Evolutionary conservation across 352 stramenopile species (phyloP), one percentile per base, ranked within the genome.

Genomic region (Globisporangium nagaii): DNA sequence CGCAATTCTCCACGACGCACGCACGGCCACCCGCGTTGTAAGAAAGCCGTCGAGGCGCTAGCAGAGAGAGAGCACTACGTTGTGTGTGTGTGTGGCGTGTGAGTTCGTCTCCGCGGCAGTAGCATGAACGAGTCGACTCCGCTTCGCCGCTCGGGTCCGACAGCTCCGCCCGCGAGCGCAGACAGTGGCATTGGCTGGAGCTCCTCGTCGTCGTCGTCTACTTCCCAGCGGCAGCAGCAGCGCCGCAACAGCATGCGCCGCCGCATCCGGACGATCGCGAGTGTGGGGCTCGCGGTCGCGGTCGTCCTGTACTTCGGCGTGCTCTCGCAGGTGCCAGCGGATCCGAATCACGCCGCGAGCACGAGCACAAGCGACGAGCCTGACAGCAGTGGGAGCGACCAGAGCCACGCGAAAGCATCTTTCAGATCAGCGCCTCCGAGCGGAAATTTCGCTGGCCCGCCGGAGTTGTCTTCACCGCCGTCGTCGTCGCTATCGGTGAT

Each of bases 51-150:
- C 27, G 19, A n/a, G n/a, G n/a, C n/a, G n/a, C n/a, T 19, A 15
- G 15, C 8, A 46, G n/a, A 48, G n/a, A 48, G 28, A 22, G 25
- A 48, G 42, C 25, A 6, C 17, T 41, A 17, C 13, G 22, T 46
- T 48, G 42, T 17, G 42, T 48, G 24, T 48, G 43, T 36, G 43
- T 25, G 43, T 49, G 17, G 7, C 24, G 43, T 35, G 25, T 25
- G 22, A 35, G 24, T 49, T n/a, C 27, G 42, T 13, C 12, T 35
- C 20, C 30, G 10, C n/a, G 10, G 10, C 17, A 62, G 51, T 43
- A 55, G 44, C 37, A 69, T 81, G 66, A 65, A 84, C 62, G 76
- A 87, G 53, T 44, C 24, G 40, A 84, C 73, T 54, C 70, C 73
- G 37, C 63, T 87, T 49, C 69, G 66, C 45, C 69, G 59, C 47